Evolutionary conservation across 495 filamentous ascomycete genomes (phyloP).

Genomic region (Bacidia gigantensis): DNA sequence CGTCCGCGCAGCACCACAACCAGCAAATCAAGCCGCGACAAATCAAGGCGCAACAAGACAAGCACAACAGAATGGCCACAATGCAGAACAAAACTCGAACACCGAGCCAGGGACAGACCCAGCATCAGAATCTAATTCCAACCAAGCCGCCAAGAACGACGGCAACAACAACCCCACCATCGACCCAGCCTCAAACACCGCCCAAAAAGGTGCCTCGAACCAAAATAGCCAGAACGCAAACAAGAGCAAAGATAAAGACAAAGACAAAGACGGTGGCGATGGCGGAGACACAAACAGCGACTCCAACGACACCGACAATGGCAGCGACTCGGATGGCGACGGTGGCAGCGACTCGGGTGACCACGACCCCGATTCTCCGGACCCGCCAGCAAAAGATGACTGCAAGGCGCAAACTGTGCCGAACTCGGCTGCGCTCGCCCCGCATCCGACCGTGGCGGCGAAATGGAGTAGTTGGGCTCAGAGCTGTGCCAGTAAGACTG

Average conservation of each 20-base stretch:
- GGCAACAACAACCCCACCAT: not conserved
- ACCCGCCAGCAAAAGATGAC: not conserved
- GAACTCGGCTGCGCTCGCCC: not conserved
- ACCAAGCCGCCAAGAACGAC: not conserved
- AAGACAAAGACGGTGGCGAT: not conserved
- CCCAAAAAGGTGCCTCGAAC: not conserved
- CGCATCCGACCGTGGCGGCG: not conserved
- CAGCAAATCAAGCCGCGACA: too few relatives aligned
- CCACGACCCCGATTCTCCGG: not conserved
- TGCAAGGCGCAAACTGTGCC: not conserved
- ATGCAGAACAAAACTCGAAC: too few relatives aligned
- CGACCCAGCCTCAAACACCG: not conserved
- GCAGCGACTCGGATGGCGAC: not conserved
- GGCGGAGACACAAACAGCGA: not conserved
- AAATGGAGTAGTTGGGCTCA: not conserved
- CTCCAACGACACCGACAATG: not conserved
- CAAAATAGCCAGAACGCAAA: too few relatives aligned
- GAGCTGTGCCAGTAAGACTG: not conserved
- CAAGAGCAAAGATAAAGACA: not conserved
- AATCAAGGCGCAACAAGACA: too few relatives aligned
- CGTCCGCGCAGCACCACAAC: not conserved
- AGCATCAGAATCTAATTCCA: too few relatives aligned
- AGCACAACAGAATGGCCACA: too few relatives aligned
- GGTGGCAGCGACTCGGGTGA: too few relatives aligned
- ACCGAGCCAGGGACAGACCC: too few relatives aligned